Base-by-base conservation (phyloP, 2,329 filamentous ascomycete genomes). In the Fusarium hainanense region DNA sequence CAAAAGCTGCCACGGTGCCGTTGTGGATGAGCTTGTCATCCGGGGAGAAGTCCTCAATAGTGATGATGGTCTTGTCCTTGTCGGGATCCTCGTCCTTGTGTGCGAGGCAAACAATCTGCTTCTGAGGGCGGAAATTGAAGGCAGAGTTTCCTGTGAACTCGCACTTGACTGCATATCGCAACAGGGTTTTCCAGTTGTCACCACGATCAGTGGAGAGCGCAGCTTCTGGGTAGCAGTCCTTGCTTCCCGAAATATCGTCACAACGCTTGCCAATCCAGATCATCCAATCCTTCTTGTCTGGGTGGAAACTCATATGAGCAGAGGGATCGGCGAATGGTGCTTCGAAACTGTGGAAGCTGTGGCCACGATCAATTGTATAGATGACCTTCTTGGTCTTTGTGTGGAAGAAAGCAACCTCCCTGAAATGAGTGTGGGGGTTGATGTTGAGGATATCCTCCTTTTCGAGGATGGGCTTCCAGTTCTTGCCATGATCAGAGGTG, bases 251-350 rank as follows among this genome's bases (percentile, higher is more conserved):
- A 6, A 82, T 77, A 32, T 79, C 79, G 44, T 89, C 87, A 77
- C 93, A 97, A 66, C 91, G 87, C 69, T 89, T 82, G 41, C 94
- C 95, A 50, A 92, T 89, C 94, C 94, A 98, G 66, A 99, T 92
- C 44, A 98, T 84, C 93, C 94, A 98, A 75, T 97, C 92, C 77
- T 91, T 92, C 74, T 92, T 88, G 71, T 91, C 89, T 2, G 94
- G 92, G 75, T 99, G 96, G 82, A 99, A 99, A 37, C 85, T 84
- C 43, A 94, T 85, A 20, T 88, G 85, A 9, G 82, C 76, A 6
- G 76, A 69, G 2, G 70, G 64, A 48, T 82, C 72, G 9, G 80
- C 86, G 43, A 87, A 84, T 2, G 91, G 92, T 4, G 91, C 89
- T 62, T 92, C 80, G 79, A 98, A 97, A 50, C 83, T 85, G 77